These are phyloP conservation scores for Trichosporon coremiiforme DNA, from an alignment of 1,284 basidiomycete species.

Conservation along the genomic window DNA sequence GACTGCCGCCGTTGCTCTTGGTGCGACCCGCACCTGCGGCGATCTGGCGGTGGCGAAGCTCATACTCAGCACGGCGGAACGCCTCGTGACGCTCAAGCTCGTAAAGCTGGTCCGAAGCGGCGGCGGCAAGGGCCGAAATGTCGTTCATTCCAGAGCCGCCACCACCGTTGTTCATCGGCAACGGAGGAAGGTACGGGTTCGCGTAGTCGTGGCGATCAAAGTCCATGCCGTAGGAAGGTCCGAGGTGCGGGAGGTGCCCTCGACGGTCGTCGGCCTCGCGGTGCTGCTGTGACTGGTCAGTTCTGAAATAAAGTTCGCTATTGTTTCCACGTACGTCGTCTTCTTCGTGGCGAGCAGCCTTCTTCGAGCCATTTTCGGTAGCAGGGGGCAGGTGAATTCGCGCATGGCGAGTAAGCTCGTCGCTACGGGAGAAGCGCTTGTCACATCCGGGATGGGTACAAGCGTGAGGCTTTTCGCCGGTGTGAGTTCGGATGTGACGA, in stretches of 20 bases:
- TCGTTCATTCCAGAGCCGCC: slow-evolving; percentile 56
- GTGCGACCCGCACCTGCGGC: slow-evolving; percentile 52
- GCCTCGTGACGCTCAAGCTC: slow-evolving; percentile 83
- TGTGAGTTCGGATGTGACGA: slow-evolving; percentile 96
- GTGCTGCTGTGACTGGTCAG: slow-evolving; percentile 17
- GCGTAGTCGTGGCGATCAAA: slow-evolving; percentile 49
- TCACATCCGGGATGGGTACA: slow-evolving; percentile 95
- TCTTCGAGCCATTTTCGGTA: slow-evolving; percentile 44
- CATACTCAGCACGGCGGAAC: slow-evolving; percentile 77
- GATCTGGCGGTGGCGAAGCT: slow-evolving; percentile 66
- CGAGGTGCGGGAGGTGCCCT: slow-evolving; percentile 47
- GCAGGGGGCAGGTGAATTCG: slow-evolving; percentile 73
- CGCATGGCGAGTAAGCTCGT: slow-evolving; percentile 94
- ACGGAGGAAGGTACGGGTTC: slow-evolving; percentile 42
- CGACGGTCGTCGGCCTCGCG: slow-evolving; percentile 41
- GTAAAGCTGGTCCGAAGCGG: slow-evolving; percentile 82
- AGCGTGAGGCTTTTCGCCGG: slow-evolving; percentile 94
- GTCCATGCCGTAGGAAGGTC: slow-evolving; percentile 54
- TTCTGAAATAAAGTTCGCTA: slow-evolving; percentile 18
- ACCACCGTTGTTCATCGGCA: slow-evolving; percentile 37
- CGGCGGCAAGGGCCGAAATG: slow-evolving; percentile 69
- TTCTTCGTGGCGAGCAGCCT: slow-evolving; percentile 41
- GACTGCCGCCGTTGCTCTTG: slow-evolving; percentile 66
- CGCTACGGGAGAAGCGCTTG: slow-evolving; percentile 94
- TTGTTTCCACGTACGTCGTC: slow-evolving; percentile 45